Base-by-base conservation (phyloP, 75 land plant species). In the Pinus tabuliformis region DNA sequence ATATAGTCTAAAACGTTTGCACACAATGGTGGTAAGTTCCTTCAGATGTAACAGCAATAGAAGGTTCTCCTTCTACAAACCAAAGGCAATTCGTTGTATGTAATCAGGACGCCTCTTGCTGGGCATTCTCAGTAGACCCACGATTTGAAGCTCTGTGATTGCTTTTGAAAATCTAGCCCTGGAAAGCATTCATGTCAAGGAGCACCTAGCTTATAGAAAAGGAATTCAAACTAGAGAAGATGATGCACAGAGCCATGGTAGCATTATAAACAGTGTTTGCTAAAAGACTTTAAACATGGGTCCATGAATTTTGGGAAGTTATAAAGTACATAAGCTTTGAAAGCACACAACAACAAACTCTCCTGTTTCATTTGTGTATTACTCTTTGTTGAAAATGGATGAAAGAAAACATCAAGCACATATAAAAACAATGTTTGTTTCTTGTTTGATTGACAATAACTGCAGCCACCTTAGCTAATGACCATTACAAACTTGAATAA, bases 121-220 rank as follows among this genome's bases (percentile, higher is more conserved):
- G 18, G 95, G 98, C 91, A 95, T 86, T 60, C 91, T 82, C 22
- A 93, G 62, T 12, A 95, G 78, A 6, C 98, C 98, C n/a, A 82
- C 82, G 20, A 95, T 78, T 76, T 95, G 98, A 26, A 95, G 93
- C 79, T 95, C 98, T 58, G 78, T 87, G 21, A 89, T 88, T 62
- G 95, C 98, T 78, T 87, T 88, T 77, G 91, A 89, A 79, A 95
- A 95, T 42, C 95, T 75, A 58, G 93, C 98, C 86, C 97, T 94
- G 81, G 17, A 61, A 68, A 9, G 57, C 78, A n/a, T 7, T 3
- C 11, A 12, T 36, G 87, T 92, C 58, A 90, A 90, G 90, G 74
- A 78, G 22, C 45, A 39, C 42, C 52, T 42, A 8, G 14, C 24
- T 37, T 37, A 21, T 42, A 30, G 52, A 68, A 22, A 20, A 17